Conservation (phyloP, 2,329 filamentous ascomycete genomes). For the Coniochaeta sp. region DNA sequence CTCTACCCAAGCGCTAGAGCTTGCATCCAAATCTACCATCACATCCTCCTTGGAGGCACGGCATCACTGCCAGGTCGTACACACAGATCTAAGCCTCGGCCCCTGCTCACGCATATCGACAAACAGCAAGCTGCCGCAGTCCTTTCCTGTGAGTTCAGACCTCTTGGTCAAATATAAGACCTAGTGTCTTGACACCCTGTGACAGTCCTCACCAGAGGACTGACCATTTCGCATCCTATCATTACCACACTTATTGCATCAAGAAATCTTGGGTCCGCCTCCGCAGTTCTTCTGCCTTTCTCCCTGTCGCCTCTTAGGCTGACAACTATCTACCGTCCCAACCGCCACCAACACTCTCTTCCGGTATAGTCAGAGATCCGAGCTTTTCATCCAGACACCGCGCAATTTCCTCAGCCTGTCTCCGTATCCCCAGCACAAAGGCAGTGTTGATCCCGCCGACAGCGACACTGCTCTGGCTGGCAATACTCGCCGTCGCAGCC, state of each 20-base stretch:
- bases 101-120: too few species aligned
- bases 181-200: background rate
- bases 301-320: background rate
- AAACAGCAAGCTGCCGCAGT: too few species aligned
- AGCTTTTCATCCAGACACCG: slow-evolving; percentile 54
- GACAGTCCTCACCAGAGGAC: background rate
- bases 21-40: too few species aligned
- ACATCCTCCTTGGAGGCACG: too few species aligned
- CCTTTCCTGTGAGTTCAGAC: too few species aligned
- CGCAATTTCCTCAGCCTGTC: slow-evolving; percentile 51
- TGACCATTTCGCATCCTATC: background rate
- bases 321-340: background rate
- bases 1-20: too few species aligned
- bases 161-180: background rate
- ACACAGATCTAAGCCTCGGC: too few species aligned
- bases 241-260: background rate
- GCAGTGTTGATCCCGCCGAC: slow-evolving; percentile 27
- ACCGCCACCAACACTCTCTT: slow-evolving; percentile 36
- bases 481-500: slow-evolving; percentile 24
- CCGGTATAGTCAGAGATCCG: slow-evolving; percentile 42
- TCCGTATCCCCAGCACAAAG: slow-evolving; percentile 42
- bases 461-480: slow-evolving; percentile 14
- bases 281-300: background rate
- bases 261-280: background rate
- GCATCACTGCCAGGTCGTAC: too few species aligned